Evolutionary conservation across 148 eudicot species (phyloP).

Genomic region (Rhododendron griersonianum): DNA sequence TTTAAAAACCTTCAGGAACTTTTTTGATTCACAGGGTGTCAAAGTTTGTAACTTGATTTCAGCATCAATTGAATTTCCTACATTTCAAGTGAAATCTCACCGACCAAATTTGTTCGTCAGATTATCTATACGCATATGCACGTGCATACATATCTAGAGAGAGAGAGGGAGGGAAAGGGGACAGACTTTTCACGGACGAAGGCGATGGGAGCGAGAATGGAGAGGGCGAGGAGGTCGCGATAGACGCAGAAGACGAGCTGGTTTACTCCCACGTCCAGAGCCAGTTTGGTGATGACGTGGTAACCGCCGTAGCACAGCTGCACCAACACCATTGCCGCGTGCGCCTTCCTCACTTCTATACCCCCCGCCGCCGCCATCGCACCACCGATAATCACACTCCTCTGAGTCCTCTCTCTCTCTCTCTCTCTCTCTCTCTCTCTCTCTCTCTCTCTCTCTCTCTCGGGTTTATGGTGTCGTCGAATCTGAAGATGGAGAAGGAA

Average conservation of each 20-base stretch:
- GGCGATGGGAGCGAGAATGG: conserved; percentile 85
- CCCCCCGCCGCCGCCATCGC: neutral
- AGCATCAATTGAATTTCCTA: neutral
- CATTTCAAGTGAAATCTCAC: neutral
- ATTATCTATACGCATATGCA: neutral
- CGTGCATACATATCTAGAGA: neutral
- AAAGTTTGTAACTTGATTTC: neutral
- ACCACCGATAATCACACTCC: neutral
- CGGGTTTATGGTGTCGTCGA: neutral
- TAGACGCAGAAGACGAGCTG: conserved; percentile 78
- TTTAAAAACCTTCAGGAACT: neutral
- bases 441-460: neutral
- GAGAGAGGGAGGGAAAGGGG: neutral
- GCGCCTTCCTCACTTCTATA: conserved; percentile 50
- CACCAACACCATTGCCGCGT: conserved; percentile 59
- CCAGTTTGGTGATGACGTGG: conserved; percentile 81
- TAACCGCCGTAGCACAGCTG: conserved; percentile 75
- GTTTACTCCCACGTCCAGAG: conserved; percentile 75
- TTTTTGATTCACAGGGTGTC: neutral
- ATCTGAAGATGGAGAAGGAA: neutral
- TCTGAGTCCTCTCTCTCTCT: neutral
- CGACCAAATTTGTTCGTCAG: neutral
- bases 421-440: neutral
- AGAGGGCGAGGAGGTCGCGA: conserved; percentile 73
- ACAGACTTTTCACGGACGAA: conserved; percentile 76